Base-by-base conservation (phyloP, 208 protist species). In the Balamuthia mandrillaris region DNA sequence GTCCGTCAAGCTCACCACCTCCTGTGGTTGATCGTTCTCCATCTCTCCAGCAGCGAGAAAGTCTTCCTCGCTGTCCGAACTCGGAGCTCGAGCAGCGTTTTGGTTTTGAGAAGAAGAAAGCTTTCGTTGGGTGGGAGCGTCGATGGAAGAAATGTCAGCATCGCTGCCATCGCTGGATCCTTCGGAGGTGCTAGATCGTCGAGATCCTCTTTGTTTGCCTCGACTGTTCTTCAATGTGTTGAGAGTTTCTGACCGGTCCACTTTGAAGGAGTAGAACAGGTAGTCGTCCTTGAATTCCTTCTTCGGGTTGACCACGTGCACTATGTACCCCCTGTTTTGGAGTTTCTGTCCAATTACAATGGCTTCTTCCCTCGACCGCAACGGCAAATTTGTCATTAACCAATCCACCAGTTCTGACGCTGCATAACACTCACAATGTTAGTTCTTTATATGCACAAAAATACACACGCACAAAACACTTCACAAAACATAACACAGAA, bases 231-330 rank as follows among this genome's bases (percentile, higher is more conserved):
- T n/a, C n/a, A n/a, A n/a, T n/a, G n/a, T n/a, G n/a, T n/a, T n/a
- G n/a, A n/a, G n/a, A n/a, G n/a, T n/a, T n/a, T n/a, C n/a, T n/a
- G n/a, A n/a, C n/a, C n/a, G n/a, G n/a, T n/a, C 61, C 3, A 39
- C 37, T 1, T 39, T 39, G 33, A 79, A 79, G 31, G 42, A 27
- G 29, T 79, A 79, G 49, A 79, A 79, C 16, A 79, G 70, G 49
- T 44, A 79, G 45, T 79, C 44, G 49, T 79, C 70, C 49, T 79
- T 79, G 70, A 79, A 79, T 4, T 39, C 44, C 45, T 79, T 79
- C 18, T 35, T 47, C n/a, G 42, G 70, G 7, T 79, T 47, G 49
- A 79, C 70, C 0, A 79, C 49, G 3, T 16, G 29, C 14, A 58
- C 45, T 7, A 79, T 24, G 21, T 79, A 79, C 44, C 70, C 70